Percentiles rank a stretch among this genome's conserved stretches.
These are phyloP conservation scores for Aurinia saxatilis DNA, from an alignment of 345 rosid species.

Conservation along the genomic window DNA sequence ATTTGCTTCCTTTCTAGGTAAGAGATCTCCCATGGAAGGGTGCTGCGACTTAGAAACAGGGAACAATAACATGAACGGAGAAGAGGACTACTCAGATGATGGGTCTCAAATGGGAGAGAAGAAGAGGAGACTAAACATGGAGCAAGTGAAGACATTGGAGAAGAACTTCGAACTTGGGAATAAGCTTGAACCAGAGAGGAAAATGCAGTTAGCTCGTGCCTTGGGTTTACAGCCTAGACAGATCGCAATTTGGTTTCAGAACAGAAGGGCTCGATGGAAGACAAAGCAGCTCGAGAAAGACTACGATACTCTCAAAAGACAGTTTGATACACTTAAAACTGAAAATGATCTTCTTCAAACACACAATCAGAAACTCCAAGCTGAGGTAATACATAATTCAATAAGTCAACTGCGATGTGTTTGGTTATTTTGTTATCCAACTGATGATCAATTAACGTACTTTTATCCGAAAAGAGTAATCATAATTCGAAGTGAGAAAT, in stretches of 20 bases:
- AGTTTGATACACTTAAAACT: slow-evolving; percentile 67
- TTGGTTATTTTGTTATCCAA: no score
- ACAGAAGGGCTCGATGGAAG: slow-evolving; percentile 96
- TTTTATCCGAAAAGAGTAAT: no score
- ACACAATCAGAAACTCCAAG: slow-evolving; percentile 79
- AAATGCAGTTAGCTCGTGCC: slow-evolving; percentile 92
- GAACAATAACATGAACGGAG: slow-evolving; percentile 38
- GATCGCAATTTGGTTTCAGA: slow-evolving; percentile 97
- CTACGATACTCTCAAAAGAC: slow-evolving; percentile 76
- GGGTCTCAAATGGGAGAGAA: slow-evolving; percentile 94
- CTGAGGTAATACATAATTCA: slow-evolving; percentile 41
- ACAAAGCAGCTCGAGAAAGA: slow-evolving; percentile 96
- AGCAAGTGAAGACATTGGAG: slow-evolving; percentile 91
- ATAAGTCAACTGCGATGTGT: no score
- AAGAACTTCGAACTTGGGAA: slow-evolving; percentile 92
- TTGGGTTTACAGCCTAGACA: slow-evolving; percentile 96
- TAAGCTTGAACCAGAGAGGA: slow-evolving; percentile 97
- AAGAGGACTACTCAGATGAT: slow-evolving; percentile 86
- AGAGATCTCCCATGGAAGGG: slow-evolving; percentile 68
- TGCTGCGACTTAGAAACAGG: slow-evolving; percentile 37
- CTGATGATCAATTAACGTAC: no score
- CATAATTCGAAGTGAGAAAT: no score
- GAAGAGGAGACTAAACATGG: slow-evolving; percentile 90
- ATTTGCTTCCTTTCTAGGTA: slow-evolving; percentile 73
- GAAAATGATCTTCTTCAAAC: slow-evolving; percentile 76